phyloP scores from a whole-genome alignment of 305 asterid species.

The Fraxinus sp. region DNA sequence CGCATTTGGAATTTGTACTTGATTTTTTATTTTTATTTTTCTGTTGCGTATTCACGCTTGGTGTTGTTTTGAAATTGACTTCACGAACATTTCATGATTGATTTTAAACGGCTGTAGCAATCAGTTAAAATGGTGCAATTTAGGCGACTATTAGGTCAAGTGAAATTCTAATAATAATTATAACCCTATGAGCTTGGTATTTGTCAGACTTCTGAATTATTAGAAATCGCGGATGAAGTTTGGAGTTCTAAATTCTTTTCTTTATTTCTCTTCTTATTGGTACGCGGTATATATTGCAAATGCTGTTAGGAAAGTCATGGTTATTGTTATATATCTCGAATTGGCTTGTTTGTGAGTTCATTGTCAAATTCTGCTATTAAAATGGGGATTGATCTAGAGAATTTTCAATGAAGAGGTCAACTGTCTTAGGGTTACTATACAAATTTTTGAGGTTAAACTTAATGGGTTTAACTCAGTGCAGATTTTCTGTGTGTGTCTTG shows the following conservation, averaged over 20 bases:
- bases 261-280: neutral
- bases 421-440: neutral
- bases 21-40: neutral
- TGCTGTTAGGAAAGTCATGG: neutral
- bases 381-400: neutral
- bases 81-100: neutral
- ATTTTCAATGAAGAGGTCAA: neutral
- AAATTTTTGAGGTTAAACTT: neutral
- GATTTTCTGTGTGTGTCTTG: neutral
- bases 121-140: neutral
- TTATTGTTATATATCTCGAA: neutral
- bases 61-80: neutral
- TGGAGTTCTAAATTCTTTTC: neutral
- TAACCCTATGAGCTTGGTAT: neutral
- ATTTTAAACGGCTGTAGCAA: neutral
- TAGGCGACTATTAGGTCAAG: neutral
- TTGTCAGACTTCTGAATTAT: neutral
- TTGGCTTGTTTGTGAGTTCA: neutral
- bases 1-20: neutral
- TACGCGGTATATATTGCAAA: neutral
- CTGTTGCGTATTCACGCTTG: neutral
- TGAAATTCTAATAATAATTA: neutral
- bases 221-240: neutral
- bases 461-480: neutral
- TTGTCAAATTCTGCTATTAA: neutral